Base-by-base conservation (phyloP, 352 stramenopile species). In the Phytophthora quininea region DNA sequence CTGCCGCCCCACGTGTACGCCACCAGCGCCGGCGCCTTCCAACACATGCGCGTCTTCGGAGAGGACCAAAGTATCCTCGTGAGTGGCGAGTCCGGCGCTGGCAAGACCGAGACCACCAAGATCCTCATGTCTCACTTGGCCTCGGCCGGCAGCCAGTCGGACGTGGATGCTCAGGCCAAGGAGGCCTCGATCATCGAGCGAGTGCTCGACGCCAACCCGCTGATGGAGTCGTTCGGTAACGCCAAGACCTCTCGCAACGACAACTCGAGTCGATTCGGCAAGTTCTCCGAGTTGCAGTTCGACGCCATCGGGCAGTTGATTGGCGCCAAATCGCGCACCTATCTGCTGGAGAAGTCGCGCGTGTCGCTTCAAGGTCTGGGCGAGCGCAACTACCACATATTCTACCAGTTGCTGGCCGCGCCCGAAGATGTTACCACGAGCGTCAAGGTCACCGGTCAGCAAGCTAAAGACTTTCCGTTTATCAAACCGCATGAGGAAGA, bases 371-470 rank as follows among this genome's bases (percentile, higher is more conserved):
- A 99, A 76, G 88, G 85, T n/a, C 56, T 91, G 48, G 92, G 91
- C 12, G 97, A 99, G 74, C 82, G 97, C 52, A 99, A 99, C 80
- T 99, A 98, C 86, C 97, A 99, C 78, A 98, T 99, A 54, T 99
- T 99, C 73, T 99, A 99, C 82, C 91, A 99, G 65, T 69, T 99
- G 35, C 74, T 95, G 9, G 84, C 86, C 14, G 79, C 84, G 1
- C 70, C 74, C 0, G 79, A 81, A 14, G 71, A 86, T 33, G 76
- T 82, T 56, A 88, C 74, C 8, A 55, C 75, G 27, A 79, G 85
- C 33, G 78, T 94, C 7, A 74, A 93, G 42, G 75, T 98, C n/a
- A 73, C 80, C 5, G 80, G 93, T 8, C 74, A 89, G 62, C 61
- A 86, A 45, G 76, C 90, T 14, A 80, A 85, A 35, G 83, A 96